These are phyloP conservation scores for Capniomyces stellatus DNA, from an alignment of 371 early-diverging fungal genomes.

Conservation along the genomic window DNA sequence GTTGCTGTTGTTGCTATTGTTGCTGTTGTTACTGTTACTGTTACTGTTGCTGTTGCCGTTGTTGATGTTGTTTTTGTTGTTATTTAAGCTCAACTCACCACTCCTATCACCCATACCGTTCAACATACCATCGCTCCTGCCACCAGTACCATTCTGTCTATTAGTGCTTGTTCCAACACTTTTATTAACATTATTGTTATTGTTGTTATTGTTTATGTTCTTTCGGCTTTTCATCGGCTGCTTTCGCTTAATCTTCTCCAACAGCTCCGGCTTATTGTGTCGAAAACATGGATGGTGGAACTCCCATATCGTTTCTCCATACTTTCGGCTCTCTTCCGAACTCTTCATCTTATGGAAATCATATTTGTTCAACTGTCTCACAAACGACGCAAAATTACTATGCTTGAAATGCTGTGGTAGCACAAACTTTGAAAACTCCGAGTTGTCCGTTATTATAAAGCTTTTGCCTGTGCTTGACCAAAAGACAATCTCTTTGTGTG, in stretches of 20 bases:
- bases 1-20: not conserved
- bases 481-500: slow-evolving; percentile 21
- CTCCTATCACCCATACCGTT: not conserved
- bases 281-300: slow-evolving; percentile 73
- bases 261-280: slow-evolving; percentile 53
- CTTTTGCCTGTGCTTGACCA: slow-evolving; percentile 33
- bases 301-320: slow-evolving; percentile 45
- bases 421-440: slow-evolving; percentile 45
- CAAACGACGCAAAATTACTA: slow-evolving; percentile 70
- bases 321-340: slow-evolving; percentile 18
- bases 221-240: slow-evolving; percentile 21
- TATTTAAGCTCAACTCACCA: not conserved
- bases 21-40: not conserved
- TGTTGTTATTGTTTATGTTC: not conserved
- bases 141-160: not conserved
- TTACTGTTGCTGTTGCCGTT: not conserved
- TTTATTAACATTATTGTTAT: not conserved
- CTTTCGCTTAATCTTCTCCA: slow-evolving; percentile 74
- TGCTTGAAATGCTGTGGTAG: slow-evolving; percentile 72
- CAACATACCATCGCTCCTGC: not conserved
- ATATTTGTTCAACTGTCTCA: slow-evolving; percentile 66
- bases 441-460: slow-evolving; percentile 53
- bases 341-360: slow-evolving; percentile 41
- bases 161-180: not conserved
- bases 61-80: not conserved